Conservation (phyloP, 1,284 basidiomycete species). For the Cutaneotrichosporon mucoides region DNA sequence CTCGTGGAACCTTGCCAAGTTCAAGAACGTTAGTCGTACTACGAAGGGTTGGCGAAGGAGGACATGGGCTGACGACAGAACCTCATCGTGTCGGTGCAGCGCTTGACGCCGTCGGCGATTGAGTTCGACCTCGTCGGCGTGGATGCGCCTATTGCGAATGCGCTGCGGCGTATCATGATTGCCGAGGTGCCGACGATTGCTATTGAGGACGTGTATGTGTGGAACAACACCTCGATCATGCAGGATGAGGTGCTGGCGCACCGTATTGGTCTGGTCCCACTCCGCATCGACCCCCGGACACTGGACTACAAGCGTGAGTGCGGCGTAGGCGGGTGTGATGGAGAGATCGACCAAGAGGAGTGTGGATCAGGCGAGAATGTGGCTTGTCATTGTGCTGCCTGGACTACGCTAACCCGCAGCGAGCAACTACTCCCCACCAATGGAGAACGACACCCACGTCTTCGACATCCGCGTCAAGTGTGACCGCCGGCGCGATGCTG, state of each 20-base stretch:
- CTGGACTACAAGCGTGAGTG: slow-evolving; percentile 50
- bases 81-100: slow-evolving; percentile 67
- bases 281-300: slow-evolving; percentile 75
- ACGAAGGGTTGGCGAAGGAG: too few relatives aligned
- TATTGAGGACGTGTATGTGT: slow-evolving; percentile 91
- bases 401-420: slow-evolving; percentile 14
- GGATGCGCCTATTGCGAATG: slow-evolving; percentile 94
- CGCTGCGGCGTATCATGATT: slow-evolving; percentile 84
- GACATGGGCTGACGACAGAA: slow-evolving; percentile 53
- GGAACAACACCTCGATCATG: slow-evolving; percentile 93
- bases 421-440: slow-evolving; percentile 57
- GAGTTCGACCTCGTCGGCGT: slow-evolving; percentile 96
- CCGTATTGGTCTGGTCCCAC: slow-evolving; percentile 81
- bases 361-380: too few relatives aligned
- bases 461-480: slow-evolving; percentile 76
- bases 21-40: slow-evolving; percentile 59
- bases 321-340: too few relatives aligned
- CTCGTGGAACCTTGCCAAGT: slow-evolving; percentile 71
- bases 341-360: too few relatives aligned
- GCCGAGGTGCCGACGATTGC: slow-evolving; percentile 93
- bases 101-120: slow-evolving; percentile 72
- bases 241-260: slow-evolving; percentile 93
- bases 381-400: too few relatives aligned
- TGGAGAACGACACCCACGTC: slow-evolving; percentile 88
- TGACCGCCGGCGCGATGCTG: slow-evolving; percentile 56